phyloP scores from a whole-genome alignment of 2,329 filamentous ascomycete genomes.

The Colletotrichum coccodes region DNA sequence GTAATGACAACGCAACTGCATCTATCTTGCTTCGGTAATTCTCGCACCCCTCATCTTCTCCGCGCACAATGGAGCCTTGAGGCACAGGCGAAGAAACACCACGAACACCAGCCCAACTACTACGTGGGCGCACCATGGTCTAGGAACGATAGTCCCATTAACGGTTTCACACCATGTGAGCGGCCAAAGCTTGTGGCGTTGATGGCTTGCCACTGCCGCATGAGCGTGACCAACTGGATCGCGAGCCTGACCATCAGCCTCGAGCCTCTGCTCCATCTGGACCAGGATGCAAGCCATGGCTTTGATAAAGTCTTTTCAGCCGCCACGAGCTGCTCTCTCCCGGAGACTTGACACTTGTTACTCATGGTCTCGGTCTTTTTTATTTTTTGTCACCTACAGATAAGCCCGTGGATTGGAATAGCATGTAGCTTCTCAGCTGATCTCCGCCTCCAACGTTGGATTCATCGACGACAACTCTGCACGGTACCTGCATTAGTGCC shows the following conservation, averaged over 20 bases:
- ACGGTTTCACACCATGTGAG: conserved; percentile 21
- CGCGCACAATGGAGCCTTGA: background rate
- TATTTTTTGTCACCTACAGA: conserved; percentile 14
- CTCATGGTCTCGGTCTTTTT: conserved; percentile 6
- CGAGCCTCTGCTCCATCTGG: background rate
- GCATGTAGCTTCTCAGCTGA: background rate
- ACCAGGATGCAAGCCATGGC: conserved; percentile 2
- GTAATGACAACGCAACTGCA: background rate
- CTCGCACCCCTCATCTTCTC: background rate
- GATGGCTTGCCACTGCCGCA: conserved; percentile 23
- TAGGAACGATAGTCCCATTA: conserved; percentile 16
- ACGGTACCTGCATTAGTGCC: conserved; percentile 29
- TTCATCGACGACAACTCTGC: conserved; percentile 2
- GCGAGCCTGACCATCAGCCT: background rate
- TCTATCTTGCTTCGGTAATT: background rate
- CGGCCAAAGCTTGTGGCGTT: conserved; percentile 17
- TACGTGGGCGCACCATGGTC: background rate
- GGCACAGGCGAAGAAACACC: background rate
- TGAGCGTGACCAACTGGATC: background rate
- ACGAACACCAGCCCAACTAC: conserved; percentile 11
- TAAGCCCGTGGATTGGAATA: background rate
- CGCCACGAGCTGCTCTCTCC: conserved; percentile 11
- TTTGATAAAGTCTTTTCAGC: conserved; percentile 15
- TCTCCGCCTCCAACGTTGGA: background rate
- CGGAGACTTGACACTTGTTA: background rate